These are phyloP conservation scores for Talaromyces wortmannii DNA, from an alignment of 495 filamentous ascomycete species.

Conservation along the genomic window DNA sequence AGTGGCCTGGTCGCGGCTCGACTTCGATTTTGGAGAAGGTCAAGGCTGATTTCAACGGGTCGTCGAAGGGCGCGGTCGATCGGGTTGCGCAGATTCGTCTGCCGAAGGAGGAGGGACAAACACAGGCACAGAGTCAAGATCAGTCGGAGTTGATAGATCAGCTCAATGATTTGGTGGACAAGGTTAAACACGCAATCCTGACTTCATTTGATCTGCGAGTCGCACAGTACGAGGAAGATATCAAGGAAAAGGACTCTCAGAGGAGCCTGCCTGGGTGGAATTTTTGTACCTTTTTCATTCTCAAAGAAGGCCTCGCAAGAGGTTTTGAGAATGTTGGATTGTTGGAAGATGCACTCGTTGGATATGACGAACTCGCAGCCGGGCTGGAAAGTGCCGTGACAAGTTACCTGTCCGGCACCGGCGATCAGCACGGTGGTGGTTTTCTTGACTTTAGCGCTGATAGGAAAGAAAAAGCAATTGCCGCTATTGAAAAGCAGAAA, in stretches of 20 bases:
- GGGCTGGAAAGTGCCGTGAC: conserved; percentile 76
- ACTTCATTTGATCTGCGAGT: conserved; percentile 87
- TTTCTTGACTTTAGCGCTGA: conserved; percentile 65
- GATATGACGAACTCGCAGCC: conserved; percentile 86
- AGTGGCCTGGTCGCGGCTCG: conserved; percentile 70
- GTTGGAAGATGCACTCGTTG: conserved; percentile 87
- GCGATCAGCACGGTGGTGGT: conserved; percentile 54
- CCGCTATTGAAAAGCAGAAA: conserved; percentile 23
- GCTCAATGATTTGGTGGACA: conserved; percentile 79
- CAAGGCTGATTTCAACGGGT: conserved; percentile 83
- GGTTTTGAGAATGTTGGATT: conserved; percentile 96
- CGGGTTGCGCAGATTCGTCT: conserved; percentile 82
- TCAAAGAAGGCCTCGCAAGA: conserved; percentile 89
- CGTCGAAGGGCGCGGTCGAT: conserved; percentile 69
- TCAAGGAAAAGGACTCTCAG: conserved; percentile 87
- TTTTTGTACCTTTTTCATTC: conserved; percentile 96
- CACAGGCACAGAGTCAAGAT: conserved; percentile 34
- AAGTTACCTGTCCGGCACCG: conserved; percentile 54
- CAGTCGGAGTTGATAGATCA: conserved; percentile 59
- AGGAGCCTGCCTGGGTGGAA: conserved; percentile 92
- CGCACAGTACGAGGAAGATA: conserved; percentile 93
- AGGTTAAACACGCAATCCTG: conserved; percentile 81
- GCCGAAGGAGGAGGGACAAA: conserved; percentile 34
- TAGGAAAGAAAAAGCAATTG: conserved; percentile 52
- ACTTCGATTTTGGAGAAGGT: conserved; percentile 85